Evolutionary conservation across 2,329 filamentous ascomycete genomes (phyloP).

Genomic region (Sporothrix pseudoabietina): DNA sequence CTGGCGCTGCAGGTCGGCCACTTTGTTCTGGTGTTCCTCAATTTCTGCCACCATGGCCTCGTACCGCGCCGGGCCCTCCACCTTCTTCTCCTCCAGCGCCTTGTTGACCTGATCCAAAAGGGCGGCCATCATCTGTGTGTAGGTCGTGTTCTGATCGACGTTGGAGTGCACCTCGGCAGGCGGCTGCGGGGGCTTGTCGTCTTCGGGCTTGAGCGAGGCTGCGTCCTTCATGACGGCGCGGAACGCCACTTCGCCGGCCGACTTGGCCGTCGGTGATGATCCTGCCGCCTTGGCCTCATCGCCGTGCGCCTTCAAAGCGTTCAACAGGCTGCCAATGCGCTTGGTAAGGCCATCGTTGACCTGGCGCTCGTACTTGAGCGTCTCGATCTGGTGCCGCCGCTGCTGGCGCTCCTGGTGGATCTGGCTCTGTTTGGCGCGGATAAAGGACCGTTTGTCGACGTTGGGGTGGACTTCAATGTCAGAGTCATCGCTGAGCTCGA

Average conservation of each 20-base stretch:
- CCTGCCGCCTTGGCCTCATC: slow-evolving; percentile 59
- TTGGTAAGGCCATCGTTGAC: slow-evolving; percentile 89
- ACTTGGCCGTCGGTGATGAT: not conserved
- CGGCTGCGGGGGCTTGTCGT: slow-evolving; percentile 72
- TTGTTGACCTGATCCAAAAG: slow-evolving; percentile 89
- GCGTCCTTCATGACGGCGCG: slow-evolving; percentile 83
- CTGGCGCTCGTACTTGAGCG: slow-evolving; percentile 85
- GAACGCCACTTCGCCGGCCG: slow-evolving; percentile 76
- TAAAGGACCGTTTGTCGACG: slow-evolving; percentile 97
- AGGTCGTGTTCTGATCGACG: slow-evolving; percentile 74
- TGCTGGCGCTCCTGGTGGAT: slow-evolving; percentile 90
- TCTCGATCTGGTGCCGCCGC: slow-evolving; percentile 84
- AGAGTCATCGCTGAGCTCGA: slow-evolving; percentile 97
- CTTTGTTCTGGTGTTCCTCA: slow-evolving; percentile 73
- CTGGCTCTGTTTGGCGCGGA: slow-evolving; percentile 95
- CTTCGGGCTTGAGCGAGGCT: slow-evolving; percentile 63
- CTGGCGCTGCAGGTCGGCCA: slow-evolving; percentile 75
- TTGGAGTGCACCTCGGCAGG: slow-evolving; percentile 79
- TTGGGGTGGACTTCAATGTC: slow-evolving; percentile 98
- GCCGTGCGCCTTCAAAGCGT: slow-evolving; percentile 72
- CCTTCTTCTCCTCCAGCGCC: slow-evolving; percentile 75
- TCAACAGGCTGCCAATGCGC: slow-evolving; percentile 79
- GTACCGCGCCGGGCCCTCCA: slow-evolving; percentile 61
- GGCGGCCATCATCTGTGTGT: slow-evolving; percentile 98
- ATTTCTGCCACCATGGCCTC: slow-evolving; percentile 78